Evolutionary conservation across 306 rosid genomes (phyloP).

Genomic region (Cucurbita moschata): DNA sequence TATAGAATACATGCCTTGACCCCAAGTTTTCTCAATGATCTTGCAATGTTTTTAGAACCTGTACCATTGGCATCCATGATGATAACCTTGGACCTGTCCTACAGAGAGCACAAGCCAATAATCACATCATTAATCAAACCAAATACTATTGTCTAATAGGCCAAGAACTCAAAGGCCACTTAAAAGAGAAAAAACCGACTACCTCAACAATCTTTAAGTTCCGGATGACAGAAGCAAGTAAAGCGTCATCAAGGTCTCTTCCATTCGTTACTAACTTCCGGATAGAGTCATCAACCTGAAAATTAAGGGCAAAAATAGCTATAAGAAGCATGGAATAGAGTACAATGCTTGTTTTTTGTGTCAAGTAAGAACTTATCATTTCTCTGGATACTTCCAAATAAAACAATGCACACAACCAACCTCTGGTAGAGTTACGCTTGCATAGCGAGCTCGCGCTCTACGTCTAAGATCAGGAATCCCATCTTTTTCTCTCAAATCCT

Average conservation of each 20-base stretch:
- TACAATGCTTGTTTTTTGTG: background rate
- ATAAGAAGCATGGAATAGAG: background rate
- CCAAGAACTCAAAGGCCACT: background rate
- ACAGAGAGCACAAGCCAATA: constrained; percentile 43
- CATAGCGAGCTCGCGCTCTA: constrained; percentile 73
- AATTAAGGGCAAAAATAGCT: background rate
- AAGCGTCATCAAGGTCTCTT: constrained; percentile 54
- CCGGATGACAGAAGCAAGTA: constrained; percentile 59
- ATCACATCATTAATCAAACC: constrained; percentile 28
- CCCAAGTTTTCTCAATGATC: constrained; percentile 81
- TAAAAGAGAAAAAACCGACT: background rate
- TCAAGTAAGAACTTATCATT: background rate
- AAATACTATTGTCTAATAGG: constrained; percentile 8
- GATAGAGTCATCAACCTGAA: constrained; percentile 43
- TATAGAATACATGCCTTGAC: constrained; percentile 50
- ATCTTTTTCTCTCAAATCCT: constrained; percentile 65
- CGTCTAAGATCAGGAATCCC: constrained; percentile 85
- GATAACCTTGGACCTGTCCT: constrained; percentile 91
- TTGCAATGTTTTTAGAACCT: constrained; percentile 72
- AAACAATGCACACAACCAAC: constrained; percentile 28
- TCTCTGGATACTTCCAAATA: constrained; percentile 3
- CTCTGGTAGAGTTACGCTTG: constrained; percentile 61
- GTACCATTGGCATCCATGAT: constrained; percentile 79
- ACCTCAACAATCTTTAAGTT: constrained; percentile 83
- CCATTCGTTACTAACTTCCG: constrained; percentile 55